Base-by-base conservation (phyloP, 179 eudicot species). In the Monotropa hypopitys region DNA sequence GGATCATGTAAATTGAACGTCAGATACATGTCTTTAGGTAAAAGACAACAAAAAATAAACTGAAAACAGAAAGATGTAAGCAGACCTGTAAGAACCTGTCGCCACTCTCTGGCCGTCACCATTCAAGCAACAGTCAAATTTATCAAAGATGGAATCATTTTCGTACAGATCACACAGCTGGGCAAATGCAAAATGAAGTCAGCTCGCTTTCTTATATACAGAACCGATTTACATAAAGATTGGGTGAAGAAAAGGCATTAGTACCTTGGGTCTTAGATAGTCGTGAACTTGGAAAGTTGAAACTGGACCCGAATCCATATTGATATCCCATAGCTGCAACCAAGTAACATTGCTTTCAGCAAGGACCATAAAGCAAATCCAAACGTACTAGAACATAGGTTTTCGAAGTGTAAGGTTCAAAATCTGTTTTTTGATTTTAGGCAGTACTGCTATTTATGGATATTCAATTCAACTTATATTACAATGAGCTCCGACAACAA, bases 11-110 rank as follows among this genome's bases (percentile, higher is more conserved):
- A 47, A 53, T 1, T 53, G n/a, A 28, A 46, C 28, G 26, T 77
- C 53, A 63, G 73, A 38, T 28, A 70, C 53, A 63, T 9, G 30
- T 21, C 23, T 49, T 13, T 7, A 33, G 23, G 47, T 35, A 12
- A 76, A 49, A 32, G 13, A 26, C 21, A 53, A 35, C 50, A 43
- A 18, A 38, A 5, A 12, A 23, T 0, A 72, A 11, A 77, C 5
- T 42, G 26, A 15, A 62, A 21, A 78, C 63, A 70, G 42, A 76
- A 83, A 72, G 10, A 45, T 18, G 32, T 12, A 56, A 26, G 28
- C 70, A 35, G 38, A 86, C 93, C 93, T 89, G 84, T 89, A 89
- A 83, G 91, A 89, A 70, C 93, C 93, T 65, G 93, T 86, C 68
- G 91, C 88, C 43, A 89, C 85, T 47, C 88, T 86, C 47, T 33